These are phyloP conservation scores for Gymnopilus dilepis DNA, from an alignment of 768 basidiomycete species.

Conservation along the genomic window DNA sequence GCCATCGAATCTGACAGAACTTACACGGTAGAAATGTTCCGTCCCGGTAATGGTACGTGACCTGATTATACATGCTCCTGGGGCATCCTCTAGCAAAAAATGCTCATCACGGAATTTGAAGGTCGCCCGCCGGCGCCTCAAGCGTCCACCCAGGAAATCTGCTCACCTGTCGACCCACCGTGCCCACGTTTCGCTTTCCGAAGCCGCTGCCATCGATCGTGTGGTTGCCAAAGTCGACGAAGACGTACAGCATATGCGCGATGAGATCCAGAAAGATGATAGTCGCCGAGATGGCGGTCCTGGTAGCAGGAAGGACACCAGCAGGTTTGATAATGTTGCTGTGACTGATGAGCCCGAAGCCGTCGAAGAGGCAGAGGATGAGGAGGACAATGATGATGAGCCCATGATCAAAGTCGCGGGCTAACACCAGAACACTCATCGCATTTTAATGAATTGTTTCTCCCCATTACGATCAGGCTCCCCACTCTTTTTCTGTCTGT, in stretches of 20 bases:
- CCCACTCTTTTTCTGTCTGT: background rate
- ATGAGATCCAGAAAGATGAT: constrained; percentile 76
- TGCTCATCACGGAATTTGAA: constrained; percentile 19
- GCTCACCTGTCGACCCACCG: constrained; percentile 85
- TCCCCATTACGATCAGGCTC: background rate
- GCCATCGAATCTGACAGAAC: background rate
- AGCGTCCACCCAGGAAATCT: constrained; percentile 80
- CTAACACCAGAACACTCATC: no score
- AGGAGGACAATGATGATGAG: constrained; percentile 37
- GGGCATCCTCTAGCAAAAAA: background rate
- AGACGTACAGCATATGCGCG: constrained; percentile 81
- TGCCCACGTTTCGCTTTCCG: constrained; percentile 82
- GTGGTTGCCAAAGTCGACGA: constrained; percentile 86
- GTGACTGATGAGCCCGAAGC: constrained; percentile 34
- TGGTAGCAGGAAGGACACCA: constrained; percentile 34
- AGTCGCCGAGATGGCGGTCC: constrained; percentile 47
- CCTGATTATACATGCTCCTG: background rate
- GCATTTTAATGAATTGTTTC: background rate
- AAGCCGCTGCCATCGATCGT: constrained; percentile 88
- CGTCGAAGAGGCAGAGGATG: constrained; percentile 29
- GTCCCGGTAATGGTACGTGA: constrained; percentile 86
- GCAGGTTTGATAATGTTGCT: constrained; percentile 26
- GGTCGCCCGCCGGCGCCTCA: constrained; percentile 87
- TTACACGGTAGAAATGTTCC: constrained; percentile 71
- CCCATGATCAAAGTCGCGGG: constrained; percentile 41